Evolutionary conservation across 2,329 filamentous ascomycete genomes (phyloP).

Genomic region (Botryosphaeria dothidea): DNA sequence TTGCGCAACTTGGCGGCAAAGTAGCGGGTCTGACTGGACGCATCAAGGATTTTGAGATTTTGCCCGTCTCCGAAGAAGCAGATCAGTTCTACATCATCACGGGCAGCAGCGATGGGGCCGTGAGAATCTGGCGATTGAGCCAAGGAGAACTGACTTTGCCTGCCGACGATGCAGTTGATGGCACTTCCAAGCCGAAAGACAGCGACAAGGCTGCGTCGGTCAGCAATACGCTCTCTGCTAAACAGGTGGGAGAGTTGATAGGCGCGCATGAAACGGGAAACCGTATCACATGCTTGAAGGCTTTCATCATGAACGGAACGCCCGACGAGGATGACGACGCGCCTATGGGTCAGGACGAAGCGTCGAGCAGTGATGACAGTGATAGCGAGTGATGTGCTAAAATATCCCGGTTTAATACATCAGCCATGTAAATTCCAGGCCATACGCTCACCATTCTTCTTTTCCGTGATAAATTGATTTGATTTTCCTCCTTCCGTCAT

Average conservation of each 20-base stretch:
- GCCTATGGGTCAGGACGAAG: constrained; percentile 22
- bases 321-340: constrained; percentile 30
- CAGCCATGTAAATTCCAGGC: neutral
- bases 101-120: constrained; percentile 79
- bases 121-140: constrained; percentile 73
- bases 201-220: constrained; percentile 14
- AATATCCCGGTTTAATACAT: neutral
- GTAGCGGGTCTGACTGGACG: constrained; percentile 66
- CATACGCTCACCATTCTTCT: neutral
- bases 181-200: neutral
- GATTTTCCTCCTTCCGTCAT: neutral
- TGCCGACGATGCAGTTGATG: constrained; percentile 22
- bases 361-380: constrained; percentile 19
- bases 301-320: constrained; percentile 74
- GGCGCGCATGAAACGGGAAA: constrained; percentile 83
- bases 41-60: constrained; percentile 83
- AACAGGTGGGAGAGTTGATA: constrained; percentile 65
- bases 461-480: neutral
- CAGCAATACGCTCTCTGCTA: constrained; percentile 2
- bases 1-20: constrained; percentile 79
- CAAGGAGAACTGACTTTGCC: constrained; percentile 27
- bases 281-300: constrained; percentile 83
- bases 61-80: constrained; percentile 48
- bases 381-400: constrained; percentile 21
- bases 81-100: constrained; percentile 61